These are phyloP conservation scores for Lactuca saligna DNA, from an alignment of 129 eudicot genomes.

Conservation along the genomic window DNA sequence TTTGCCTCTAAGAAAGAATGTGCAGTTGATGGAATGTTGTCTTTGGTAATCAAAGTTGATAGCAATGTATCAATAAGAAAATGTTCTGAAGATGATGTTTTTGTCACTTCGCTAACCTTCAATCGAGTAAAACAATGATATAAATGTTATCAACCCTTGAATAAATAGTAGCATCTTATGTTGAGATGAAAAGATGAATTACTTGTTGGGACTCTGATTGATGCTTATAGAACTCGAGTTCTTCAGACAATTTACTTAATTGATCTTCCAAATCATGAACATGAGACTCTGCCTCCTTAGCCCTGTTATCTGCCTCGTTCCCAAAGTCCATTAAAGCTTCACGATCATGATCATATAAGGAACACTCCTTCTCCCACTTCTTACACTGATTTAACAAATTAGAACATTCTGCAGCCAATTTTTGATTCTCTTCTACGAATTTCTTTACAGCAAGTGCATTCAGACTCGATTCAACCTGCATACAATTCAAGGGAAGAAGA, in stretches of 20 bases:
- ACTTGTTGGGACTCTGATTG: conserved; percentile 47
- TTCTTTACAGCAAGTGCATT: conserved; percentile 83
- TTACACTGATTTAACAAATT: conserved; percentile 52
- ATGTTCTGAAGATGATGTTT: conserved; percentile 43
- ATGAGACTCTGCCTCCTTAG: conserved; percentile 62
- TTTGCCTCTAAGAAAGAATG: conserved; percentile 64
- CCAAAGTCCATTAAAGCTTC: conserved; percentile 92
- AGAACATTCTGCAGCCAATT: conserved; percentile 62
- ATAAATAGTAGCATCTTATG: neutral
- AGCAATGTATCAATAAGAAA: conserved; percentile 54
- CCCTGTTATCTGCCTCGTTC: conserved; percentile 82
- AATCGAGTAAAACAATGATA: conserved; percentile 3
- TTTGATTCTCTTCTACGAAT: conserved; percentile 89
- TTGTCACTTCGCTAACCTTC: conserved; percentile 39
- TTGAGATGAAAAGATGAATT: conserved; percentile 9
- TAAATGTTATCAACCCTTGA: neutral
- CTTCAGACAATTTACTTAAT: conserved; percentile 48
- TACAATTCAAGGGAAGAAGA: conserved; percentile 20
- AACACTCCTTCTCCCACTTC: conserved; percentile 81
- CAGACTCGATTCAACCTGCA: conserved; percentile 77
- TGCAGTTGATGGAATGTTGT: conserved; percentile 50
- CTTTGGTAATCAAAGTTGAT: conserved; percentile 48
- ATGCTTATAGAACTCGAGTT: conserved; percentile 47
- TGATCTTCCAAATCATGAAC: conserved; percentile 63
- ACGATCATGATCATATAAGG: conserved; percentile 72